These are phyloP conservation scores for Chamaecrista fasciculata DNA, from an alignment of 306 rosid species.

Conservation along the genomic window DNA sequence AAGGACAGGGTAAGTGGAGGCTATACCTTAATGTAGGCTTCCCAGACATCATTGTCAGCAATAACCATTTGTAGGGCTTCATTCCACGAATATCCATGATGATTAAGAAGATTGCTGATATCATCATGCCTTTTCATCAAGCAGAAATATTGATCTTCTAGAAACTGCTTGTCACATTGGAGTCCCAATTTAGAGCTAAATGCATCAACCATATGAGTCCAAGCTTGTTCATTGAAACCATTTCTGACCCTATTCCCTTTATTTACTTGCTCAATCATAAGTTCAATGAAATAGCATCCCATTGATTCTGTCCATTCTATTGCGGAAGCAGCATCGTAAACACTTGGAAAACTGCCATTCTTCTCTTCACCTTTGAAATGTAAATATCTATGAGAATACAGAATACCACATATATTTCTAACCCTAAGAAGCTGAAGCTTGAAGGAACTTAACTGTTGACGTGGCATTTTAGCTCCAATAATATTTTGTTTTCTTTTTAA, in stretches of 20 bases:
- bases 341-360: constrained; percentile 18
- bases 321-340: constrained; percentile 27
- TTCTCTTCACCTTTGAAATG: constrained; percentile 46
- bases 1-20: constrained; percentile 14
- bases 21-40: constrained; percentile 58
- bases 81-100: constrained; percentile 59
- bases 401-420: not conserved
- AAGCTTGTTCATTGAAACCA: constrained; percentile 58
- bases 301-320: constrained; percentile 55
- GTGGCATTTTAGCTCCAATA: no score
- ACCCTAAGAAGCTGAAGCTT: not conserved
- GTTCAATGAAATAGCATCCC: constrained; percentile 52
- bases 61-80: constrained; percentile 51
- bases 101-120: constrained; percentile 49
- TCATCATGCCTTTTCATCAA: constrained; percentile 53
- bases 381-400: constrained; percentile 26
- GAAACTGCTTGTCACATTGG: constrained; percentile 42
- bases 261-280: constrained; percentile 55
- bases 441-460: not conserved
- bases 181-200: constrained; percentile 45
- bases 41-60: constrained; percentile 62
- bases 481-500: no score
- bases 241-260: constrained; percentile 39
- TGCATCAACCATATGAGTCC: constrained; percentile 48
- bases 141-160: constrained; percentile 54